Base-by-base conservation (phyloP, 352 stramenopile genomes). In the Globisporangium orthogonon region DNA sequence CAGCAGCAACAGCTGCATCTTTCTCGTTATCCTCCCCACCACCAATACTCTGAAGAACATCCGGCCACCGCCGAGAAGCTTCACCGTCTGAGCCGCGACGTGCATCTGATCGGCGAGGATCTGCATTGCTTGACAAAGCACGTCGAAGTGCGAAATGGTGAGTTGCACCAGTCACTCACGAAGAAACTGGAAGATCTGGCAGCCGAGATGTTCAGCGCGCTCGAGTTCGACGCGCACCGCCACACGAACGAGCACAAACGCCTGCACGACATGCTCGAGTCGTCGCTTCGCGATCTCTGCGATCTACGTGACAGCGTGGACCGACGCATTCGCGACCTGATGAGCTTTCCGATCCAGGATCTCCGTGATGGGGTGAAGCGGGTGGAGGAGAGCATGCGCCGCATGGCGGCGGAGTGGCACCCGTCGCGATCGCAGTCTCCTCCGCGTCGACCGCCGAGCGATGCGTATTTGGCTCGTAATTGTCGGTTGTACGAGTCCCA, bases 181-280 rank as follows among this genome's bases (percentile, higher is more conserved):
- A 11, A 48, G 17, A 64, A 65, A 18, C 33, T 86, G 1, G 46
- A 66, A 18, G 71, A 80, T 2, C 50, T 83, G 0, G 66, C 65
- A 15, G 63, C 60, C 3, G 62, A 82, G 49, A 2, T 87, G 45
- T 84, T 84, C 61, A 60, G 63, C 35, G 62, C 71, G 5, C 54
- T 87, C 2, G 48, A 60, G 17, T 67, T 71, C 40, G 73, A 87
- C 54, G 76, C 74, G 11, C 54, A 52, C 18, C 60, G 65, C 47
- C 74, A 87, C 59, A 56, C 60, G 14, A 63, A 57, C 11, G 73
- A 82, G 47, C 85, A 83, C 52, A 65, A 55, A n/a, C 70, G 71
- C 9, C 46, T 82, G 6, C 63, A 63, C 3, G 65, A 69, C n/a
- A n/a, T 45, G 10, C 17, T 45, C 7, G 50, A 54, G 33, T 40